Percentiles rank a stretch among this genome's conserved stretches.
Conservation (phyloP, 176 grass and related monocot species). For the Phyllostachys edulis region DNA sequence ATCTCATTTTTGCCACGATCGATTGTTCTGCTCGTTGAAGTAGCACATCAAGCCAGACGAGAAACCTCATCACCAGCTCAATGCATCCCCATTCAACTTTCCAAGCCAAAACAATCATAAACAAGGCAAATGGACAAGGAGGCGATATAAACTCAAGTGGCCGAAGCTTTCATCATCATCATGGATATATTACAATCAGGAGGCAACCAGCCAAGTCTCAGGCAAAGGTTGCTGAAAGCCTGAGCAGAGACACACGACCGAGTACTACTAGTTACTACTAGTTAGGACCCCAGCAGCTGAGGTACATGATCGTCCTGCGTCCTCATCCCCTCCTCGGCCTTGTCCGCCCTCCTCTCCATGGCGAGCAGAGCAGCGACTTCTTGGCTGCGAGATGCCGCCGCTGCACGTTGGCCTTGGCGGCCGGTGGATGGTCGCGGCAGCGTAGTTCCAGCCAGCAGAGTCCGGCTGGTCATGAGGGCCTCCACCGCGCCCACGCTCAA, state of each 20-base stretch:
- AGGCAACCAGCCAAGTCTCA: background rate
- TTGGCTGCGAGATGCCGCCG: constrained; percentile 18
- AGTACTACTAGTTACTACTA: background rate
- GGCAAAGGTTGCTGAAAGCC: background rate
- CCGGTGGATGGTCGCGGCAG: constrained; percentile 41
- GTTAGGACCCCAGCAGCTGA: constrained; percentile 57
- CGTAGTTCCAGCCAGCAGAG: constrained; percentile 85
- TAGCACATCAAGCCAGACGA: background rate
- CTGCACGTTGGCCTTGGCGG: constrained; percentile 29
- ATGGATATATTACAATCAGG: background rate
- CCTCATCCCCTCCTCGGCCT: constrained; percentile 48
- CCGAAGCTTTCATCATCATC: constrained; percentile 2
- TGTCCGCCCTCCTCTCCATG: background rate
- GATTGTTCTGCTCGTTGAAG: background rate
- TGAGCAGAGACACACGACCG: background rate
- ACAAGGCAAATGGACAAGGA: background rate
- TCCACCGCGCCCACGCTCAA: constrained; percentile 64
- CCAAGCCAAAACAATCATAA: background rate
- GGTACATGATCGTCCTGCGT: constrained; percentile 57
- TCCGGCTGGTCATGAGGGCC: constrained; percentile 60
- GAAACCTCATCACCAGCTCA: background rate
- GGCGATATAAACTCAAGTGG: background rate
- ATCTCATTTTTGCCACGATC: background rate
- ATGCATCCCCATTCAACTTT: background rate
- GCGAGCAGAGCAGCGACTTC: background rate